Evolutionary conservation across 2,329 filamentous ascomycete species (phyloP).

Genomic region (Dothidotthia symphoricarpi): DNA sequence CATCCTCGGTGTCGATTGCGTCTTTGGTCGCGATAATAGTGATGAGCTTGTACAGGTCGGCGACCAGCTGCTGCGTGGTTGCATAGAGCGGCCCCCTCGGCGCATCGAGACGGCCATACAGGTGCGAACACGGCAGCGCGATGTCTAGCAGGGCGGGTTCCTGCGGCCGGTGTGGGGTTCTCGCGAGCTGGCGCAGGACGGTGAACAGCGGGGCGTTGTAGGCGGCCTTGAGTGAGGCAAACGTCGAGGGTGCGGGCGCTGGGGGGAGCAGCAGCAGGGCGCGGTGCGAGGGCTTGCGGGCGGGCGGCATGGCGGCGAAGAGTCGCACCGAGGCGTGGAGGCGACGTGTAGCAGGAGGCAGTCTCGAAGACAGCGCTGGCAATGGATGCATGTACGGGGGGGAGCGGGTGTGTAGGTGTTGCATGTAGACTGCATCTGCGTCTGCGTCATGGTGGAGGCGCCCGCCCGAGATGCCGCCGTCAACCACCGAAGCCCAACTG

Average conservation of each 20-base stretch:
- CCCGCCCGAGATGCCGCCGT: too few relatives aligned
- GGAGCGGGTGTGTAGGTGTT: too few relatives aligned
- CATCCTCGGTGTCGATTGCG: constrained; percentile 61
- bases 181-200: constrained; percentile 44
- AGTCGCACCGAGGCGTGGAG: constrained; percentile 11
- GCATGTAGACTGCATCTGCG: too few relatives aligned
- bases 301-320: constrained; percentile 30
- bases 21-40: constrained; percentile 67
- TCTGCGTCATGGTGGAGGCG: too few relatives aligned
- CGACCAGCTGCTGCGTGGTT: constrained; percentile 70
- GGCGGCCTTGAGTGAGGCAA: constrained; percentile 44
- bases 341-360: constrained; percentile 2
- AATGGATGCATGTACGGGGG: too few relatives aligned
- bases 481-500: too few relatives aligned
- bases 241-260: constrained; percentile 41
- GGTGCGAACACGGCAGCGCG: constrained; percentile 63
- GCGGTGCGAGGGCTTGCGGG: constrained; percentile 18
- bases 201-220: constrained; percentile 45
- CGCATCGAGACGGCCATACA: constrained; percentile 52
- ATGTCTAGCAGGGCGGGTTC: constrained; percentile 53
- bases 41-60: constrained; percentile 74
- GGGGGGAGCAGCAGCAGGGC: constrained; percentile 49
- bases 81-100: constrained; percentile 62
- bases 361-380: too few relatives aligned
- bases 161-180: constrained; percentile 28